Percentiles rank a stretch among this genome's conserved stretches.
Evolutionary conservation across 2,329 filamentous ascomycete genomes (phyloP).

Genomic region (Pseudocercospora pini-densiflorae): DNA sequence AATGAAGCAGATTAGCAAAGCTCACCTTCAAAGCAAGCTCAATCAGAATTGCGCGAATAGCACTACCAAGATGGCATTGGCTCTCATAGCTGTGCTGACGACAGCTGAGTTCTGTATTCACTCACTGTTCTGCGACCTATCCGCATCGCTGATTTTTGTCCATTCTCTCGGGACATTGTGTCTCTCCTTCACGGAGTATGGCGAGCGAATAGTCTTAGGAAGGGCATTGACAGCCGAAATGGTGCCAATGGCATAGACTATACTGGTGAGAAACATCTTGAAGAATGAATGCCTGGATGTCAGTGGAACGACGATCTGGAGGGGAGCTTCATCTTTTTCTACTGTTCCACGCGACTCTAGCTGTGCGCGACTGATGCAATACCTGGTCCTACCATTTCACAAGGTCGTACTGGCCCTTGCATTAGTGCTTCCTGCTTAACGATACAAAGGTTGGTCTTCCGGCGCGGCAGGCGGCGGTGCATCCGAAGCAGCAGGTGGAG

Average conservation of each 20-base stretch:
- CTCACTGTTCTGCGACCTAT: conserved; percentile 48
- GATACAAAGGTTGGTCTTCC: not conserved
- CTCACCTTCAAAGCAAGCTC: no score
- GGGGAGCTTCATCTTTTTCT: not conserved
- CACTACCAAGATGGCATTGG: no score
- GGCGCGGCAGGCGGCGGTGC: not conserved
- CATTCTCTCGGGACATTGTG: conserved; percentile 59
- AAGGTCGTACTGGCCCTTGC: conserved; percentile 1
- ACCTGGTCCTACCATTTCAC: not conserved
- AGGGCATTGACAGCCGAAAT: conserved; percentile 22
- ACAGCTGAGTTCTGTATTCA: not conserved
- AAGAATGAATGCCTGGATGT: not conserved
- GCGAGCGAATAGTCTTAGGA: conserved; percentile 32
- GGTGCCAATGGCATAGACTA: conserved; percentile 27
- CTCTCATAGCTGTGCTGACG: no score
- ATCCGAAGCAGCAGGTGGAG: conserved; percentile 1
- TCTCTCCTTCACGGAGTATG: conserved; percentile 60
- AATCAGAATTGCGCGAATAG: no score
- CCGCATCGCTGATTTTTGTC: conserved; percentile 53
- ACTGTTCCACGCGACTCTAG: not conserved
- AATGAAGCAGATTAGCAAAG: not conserved
- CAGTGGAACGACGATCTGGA: not conserved
- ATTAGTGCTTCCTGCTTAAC: not conserved
- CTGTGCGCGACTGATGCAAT: conserved; percentile 1
- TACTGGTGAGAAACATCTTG: conserved; percentile 1